Percentiles rank a stretch among this genome's conserved stretches.
phyloP scores from a whole-genome alignment of 1,284 basidiomycete species.

The Earliella scabrosa region DNA sequence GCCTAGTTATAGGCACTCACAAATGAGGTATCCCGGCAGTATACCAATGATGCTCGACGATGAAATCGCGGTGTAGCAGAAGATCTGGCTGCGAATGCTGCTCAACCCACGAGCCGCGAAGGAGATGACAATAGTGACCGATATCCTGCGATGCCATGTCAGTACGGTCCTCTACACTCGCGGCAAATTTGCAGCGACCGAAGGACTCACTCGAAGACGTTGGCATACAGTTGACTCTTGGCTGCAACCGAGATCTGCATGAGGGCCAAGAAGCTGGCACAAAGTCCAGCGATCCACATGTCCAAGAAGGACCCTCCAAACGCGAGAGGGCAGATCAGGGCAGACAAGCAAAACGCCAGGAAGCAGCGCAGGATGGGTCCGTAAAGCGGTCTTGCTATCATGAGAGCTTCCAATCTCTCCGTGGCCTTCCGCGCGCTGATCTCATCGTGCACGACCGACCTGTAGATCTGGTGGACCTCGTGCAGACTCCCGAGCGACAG shows the following conservation, averaged over 20 bases:
- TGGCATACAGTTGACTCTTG: conserved; percentile 80
- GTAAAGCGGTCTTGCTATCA: conserved; percentile 63
- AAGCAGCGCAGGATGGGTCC: conserved; percentile 59
- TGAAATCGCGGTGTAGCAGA: conserved; percentile 89
- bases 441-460: conserved; percentile 83
- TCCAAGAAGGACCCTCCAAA: conserved; percentile 88
- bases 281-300: conserved; percentile 76
- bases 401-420: conserved; percentile 48
- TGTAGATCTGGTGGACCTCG: conserved; percentile 77
- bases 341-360: conserved; percentile 73
- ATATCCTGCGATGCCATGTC: conserved; percentile 57
- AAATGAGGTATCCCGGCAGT: conserved; percentile 81
- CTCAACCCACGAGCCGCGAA: conserved; percentile 81
- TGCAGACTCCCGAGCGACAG: conserved; percentile 80
- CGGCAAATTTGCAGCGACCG: conserved; percentile 6
- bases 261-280: conserved; percentile 66
- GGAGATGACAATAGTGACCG: conserved; percentile 80
- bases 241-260: conserved; percentile 75
- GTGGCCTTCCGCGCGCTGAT: conserved; percentile 77
- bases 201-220: conserved; percentile 83
- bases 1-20: conserved; percentile 48
- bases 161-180: neutral
- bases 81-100: conserved; percentile 72
- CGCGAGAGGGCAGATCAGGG: conserved; percentile 79
- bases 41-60: conserved; percentile 84